Base-by-base conservation (phyloP, 2,329 filamentous ascomycete genomes). In the Tricladium varicosporioides region DNA sequence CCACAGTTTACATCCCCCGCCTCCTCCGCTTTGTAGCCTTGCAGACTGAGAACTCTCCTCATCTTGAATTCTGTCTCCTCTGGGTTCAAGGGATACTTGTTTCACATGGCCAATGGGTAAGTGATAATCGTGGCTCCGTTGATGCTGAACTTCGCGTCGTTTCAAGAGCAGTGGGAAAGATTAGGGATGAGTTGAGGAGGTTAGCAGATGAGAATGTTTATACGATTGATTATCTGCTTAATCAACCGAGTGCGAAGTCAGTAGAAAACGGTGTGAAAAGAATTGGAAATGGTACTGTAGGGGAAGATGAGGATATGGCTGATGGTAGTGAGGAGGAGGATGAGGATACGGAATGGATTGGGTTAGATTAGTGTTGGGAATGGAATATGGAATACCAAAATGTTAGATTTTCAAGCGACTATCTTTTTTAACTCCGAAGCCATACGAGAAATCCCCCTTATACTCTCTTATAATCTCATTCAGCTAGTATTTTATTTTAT, bases 61-160 rank as follows among this genome's bases (percentile, higher is more conserved):
- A 97, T 76, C 82, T 99, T 4, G 94, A 99, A 74, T 95, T 97
- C 74, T 96, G 94, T 67, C 77, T 99, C 46, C 76, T 93, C 8
- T 99, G 94, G 94, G 89, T 97, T 68, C 90, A 94, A 72, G 85
- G 90, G 1, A 75, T 88, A 33, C 78, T 97, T 57, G 88, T 89
- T 66, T 86, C 85, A 65, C 93, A 97, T 71, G 94, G 94, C 33
- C 81, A 88, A 18, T 93, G 88, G 79, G 80, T 99, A 66, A 89
- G 91, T 57, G 88, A 92, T 36, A 88, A 93, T 71, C 81, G 88
- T 18, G 87, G 83, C 52, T 87, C 88, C 65, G 85, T 94, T 33
- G 91, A 93, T 40, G 83, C 93, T 2, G 94, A 97, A 73, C 76
- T 97, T 62, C 82, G 94, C 36, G 83, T 91, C 32, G 86, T 97